Percentiles rank a stretch among this genome's conserved stretches.
Evolutionary conservation across 805 yeast species (phyloP).

Genomic region (Yarrowia deformans): DNA sequence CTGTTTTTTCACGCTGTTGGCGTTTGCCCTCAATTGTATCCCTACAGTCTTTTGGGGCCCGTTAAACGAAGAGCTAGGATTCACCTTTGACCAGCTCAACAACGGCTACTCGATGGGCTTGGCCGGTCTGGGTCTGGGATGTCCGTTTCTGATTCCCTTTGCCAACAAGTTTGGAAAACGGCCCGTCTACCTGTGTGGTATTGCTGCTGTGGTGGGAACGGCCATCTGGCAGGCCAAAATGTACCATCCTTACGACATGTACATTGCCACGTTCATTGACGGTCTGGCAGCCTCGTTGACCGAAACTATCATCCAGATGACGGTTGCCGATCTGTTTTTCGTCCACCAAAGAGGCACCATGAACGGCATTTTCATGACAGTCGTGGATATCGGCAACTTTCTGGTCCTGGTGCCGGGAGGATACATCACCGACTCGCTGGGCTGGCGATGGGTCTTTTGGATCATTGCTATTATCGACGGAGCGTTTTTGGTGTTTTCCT

Average conservation of each 20-base stretch:
- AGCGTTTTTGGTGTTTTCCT: slow-evolving; percentile 40
- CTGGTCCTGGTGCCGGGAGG: slow-evolving; percentile 46
- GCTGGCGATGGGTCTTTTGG: slow-evolving; percentile 48
- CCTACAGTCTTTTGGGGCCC: slow-evolving; percentile 41
- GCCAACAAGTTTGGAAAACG: slow-evolving; percentile 41
- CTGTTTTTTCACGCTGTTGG: slow-evolving; percentile 39
- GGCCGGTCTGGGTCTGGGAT: slow-evolving; percentile 41
- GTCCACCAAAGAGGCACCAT: slow-evolving; percentile 46
- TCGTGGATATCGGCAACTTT: slow-evolving; percentile 45
- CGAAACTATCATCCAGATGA: slow-evolving; percentile 44
- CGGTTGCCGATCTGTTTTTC: slow-evolving; percentile 45
- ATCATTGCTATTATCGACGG: slow-evolving; percentile 44
- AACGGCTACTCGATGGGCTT: slow-evolving; percentile 40
- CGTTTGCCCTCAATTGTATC: slow-evolving; percentile 37
- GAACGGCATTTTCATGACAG: slow-evolving; percentile 45
- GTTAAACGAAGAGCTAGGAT: slow-evolving; percentile 40
- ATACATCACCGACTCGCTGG: slow-evolving; percentile 43
- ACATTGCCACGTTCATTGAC: slow-evolving; percentile 40
- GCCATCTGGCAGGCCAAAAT: slow-evolving; percentile 41
- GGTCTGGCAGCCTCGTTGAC: slow-evolving; percentile 40
- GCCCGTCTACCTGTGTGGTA: slow-evolving; percentile 41
- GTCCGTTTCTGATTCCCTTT: slow-evolving; percentile 42
- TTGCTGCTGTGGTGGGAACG: slow-evolving; percentile 33
- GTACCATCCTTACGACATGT: slow-evolving; percentile 40
- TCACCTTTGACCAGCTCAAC: slow-evolving; percentile 40